Evolutionary conservation across 805 yeast species (phyloP).

Genomic region (Myxozyma mucilagina): DNA sequence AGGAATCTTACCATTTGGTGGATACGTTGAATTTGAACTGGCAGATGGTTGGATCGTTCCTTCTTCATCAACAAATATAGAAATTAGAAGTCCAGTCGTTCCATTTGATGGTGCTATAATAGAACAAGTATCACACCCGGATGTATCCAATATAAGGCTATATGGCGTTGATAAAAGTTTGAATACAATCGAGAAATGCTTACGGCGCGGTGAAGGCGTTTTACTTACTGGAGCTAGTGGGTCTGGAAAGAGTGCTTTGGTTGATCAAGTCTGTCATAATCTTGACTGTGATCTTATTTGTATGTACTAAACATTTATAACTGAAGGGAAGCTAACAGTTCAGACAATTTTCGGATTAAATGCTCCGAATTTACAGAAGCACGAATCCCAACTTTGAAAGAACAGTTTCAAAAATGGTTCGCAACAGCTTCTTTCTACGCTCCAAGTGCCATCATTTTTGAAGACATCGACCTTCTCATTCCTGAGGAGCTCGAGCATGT

Average conservation of each 20-base stretch:
- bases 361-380: slow-evolving; percentile 63
- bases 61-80: slow-evolving; percentile 10
- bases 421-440: slow-evolving; percentile 68
- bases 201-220: slow-evolving; percentile 55
- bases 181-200: slow-evolving; percentile 43
- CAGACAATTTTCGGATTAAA: slow-evolving; percentile 48
- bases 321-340: background rate
- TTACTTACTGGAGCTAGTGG: slow-evolving; percentile 75
- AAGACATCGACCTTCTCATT: slow-evolving; percentile 72
- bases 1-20: slow-evolving; percentile 54
- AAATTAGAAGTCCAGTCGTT: slow-evolving; percentile 18
- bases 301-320: background rate
- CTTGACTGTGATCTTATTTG: slow-evolving; percentile 48
- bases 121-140: background rate
- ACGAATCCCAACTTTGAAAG: slow-evolving; percentile 49
- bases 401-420: slow-evolving; percentile 48
- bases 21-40: slow-evolving; percentile 53
- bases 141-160: slow-evolving; percentile 37
- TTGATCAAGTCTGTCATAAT: slow-evolving; percentile 46
- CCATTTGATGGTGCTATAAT: background rate
- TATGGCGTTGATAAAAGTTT: slow-evolving; percentile 58
- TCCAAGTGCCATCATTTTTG: slow-evolving; percentile 73
- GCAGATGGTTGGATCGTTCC: slow-evolving; percentile 49
- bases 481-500: slow-evolving; percentile 62
- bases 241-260: slow-evolving; percentile 70